Base-by-base conservation (phyloP, 2,329 filamentous ascomycete species). In the Fusarium sulawesiense region DNA sequence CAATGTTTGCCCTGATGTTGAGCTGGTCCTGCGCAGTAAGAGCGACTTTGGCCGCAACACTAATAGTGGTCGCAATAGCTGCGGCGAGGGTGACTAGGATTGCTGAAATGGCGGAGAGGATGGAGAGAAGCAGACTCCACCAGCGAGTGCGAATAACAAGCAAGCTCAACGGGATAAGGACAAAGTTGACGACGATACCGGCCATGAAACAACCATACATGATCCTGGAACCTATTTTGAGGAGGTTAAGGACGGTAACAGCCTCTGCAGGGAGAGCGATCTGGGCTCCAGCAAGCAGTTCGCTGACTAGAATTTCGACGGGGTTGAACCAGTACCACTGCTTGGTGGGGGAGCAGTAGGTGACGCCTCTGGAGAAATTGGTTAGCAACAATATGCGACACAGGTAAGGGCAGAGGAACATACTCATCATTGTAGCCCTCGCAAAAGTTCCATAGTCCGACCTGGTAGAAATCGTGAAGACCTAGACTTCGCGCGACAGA, bases 381-480 rank as follows among this genome's bases (percentile, higher is more conserved):
- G 59, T 91, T 84, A 71, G 56, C 30, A 49, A 27, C 25, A 23
- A 25, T n/a, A 34, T 11, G 7, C 29, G 16, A 14, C 20, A 45
- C 16, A 10, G 20, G 20, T 18, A 29, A 25, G 37, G 30, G 16
- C 14, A 55, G 30, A 20, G 10, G 44, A 14, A 54, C 84, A 57
- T 77, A 87, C 80, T 91, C 84, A 73, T 87, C 85, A 59, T 88
- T 83, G 79, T 94, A 97, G 21, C 94, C 94, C 79, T 97, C 93
- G 80, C 95, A 98, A 79, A 92, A 97, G 64, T 90, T 91, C 95
- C 95, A 98, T 42, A 98, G 82, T 8, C 94, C 94, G 29, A 97
- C 92, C 75, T 94, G 92, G 80, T 98, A 98, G 81, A 97, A 98
- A 80, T 98, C 95, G 78, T 97, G 93, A 50, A 98, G 85, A 30